Base-by-base conservation (phyloP, 1,139 yeast species). In the Nakaseomyces uthaithaninus region DNA sequence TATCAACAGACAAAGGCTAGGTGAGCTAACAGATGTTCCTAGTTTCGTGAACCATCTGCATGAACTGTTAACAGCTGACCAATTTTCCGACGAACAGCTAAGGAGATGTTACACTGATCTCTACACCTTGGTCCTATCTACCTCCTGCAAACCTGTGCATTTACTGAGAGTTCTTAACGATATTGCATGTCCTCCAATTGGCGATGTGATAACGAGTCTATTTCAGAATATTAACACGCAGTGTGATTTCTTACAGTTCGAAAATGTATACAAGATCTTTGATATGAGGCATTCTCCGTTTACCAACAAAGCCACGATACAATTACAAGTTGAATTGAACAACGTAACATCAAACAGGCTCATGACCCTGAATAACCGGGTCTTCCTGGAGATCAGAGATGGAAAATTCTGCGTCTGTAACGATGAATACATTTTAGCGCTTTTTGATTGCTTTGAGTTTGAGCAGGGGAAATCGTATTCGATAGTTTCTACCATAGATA, bases 391-490 rank as follows among this genome's bases (percentile, higher is more conserved):
- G 36, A 45, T 59, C 8, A 53, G 46, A 36, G 58, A 55, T 22
- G 48, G 51, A 2, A 50, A 48, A 11, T 45, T 57, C 17, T 51
- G 54, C 39, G 31, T 57, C 4, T 50, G 60, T 2, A 53, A 56
- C 27, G 57, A 57, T 41, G 59, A 55, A 27, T 55, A 43, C 28
- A 47, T 52, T 4, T 36, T 56, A 6, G 61, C 53, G 1, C 24
- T 55, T 11, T 56, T 56, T 35, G 54, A 56, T n/a, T 48, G 42
- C 8, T 53, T 49, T 18, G 55, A 52, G 12, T 54, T 59, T 40
- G 51, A 50, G 18, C 36, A 46, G 2, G 46, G 47, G 3, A 36
- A 24, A 3, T 22, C 47, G 3, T 28, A 28, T 28, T 28, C 33
- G 10, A 4, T 28, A 28, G 6, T 17, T 17, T 17, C 18, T 6